Percentiles rank a stretch among this genome's conserved stretches.
Evolutionary conservation across 2,329 filamentous ascomycete genomes (phyloP).

Genomic region (Diaporthe destruens): DNA sequence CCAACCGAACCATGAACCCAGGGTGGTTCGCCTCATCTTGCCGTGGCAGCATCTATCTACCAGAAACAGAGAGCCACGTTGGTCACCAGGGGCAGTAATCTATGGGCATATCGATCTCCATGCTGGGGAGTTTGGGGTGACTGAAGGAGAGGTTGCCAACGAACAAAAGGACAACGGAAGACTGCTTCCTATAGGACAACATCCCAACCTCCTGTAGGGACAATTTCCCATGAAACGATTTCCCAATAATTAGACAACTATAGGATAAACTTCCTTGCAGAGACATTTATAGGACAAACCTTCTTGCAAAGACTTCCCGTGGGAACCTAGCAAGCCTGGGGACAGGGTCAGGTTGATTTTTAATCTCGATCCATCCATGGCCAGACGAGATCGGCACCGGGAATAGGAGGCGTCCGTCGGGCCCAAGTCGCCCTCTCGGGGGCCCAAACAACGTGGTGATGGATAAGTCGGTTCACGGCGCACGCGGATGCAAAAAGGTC

Average conservation of each 20-base stretch:
- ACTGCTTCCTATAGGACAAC: too few relatives aligned
- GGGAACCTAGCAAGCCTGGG: too few relatives aligned
- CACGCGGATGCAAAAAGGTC: slow-evolving; percentile 3
- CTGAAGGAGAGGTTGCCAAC: too few relatives aligned
- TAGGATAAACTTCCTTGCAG: too few relatives aligned
- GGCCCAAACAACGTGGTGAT: neutral
- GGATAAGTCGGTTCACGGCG: neutral
- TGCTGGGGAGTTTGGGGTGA: neutral
- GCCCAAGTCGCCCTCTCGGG: neutral
- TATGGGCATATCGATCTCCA: neutral
- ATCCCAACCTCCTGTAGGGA: too few relatives aligned
- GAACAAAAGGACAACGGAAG: neutral
- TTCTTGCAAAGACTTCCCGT: too few relatives aligned
- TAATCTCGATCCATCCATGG: too few relatives aligned
- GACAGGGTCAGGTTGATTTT: too few relatives aligned
- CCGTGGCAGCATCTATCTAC: slow-evolving; percentile 6
- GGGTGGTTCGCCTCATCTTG: neutral
- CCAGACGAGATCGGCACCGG: slow-evolving; percentile 8
- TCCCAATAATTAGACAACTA: too few relatives aligned
- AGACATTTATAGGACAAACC: too few relatives aligned
- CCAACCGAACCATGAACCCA: slow-evolving; percentile 6
- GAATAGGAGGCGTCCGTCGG: slow-evolving; percentile 1
- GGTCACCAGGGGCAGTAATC: neutral
- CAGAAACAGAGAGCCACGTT: slow-evolving; percentile 22
- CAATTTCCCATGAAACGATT: too few relatives aligned